Evolutionary conservation across 2,329 filamentous ascomycete species (phyloP), one percentile per base, ranked within the genome.

Genomic region (Pseudodiploospora longispora): DNA sequence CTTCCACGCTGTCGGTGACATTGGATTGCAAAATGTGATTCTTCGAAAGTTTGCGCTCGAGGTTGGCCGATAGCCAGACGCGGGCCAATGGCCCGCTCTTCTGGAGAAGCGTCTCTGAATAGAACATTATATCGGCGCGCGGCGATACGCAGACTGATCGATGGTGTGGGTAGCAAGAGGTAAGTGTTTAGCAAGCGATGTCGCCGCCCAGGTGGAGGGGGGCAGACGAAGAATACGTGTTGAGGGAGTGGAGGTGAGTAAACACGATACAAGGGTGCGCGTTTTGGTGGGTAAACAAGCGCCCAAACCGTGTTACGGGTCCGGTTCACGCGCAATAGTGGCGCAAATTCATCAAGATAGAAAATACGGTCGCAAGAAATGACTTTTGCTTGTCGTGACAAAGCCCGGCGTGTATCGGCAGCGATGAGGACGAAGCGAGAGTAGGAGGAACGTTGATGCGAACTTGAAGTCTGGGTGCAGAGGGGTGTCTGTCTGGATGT

Each of bases 21-120:
- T 95, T 94, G 47, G 90, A 91, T 62, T 95, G 88, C 52, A 98
- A 66, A 54, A 97, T 93, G 59, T 96, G 89, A 51, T 88, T 89
- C 70, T 98, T 98, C 55, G 90, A 95, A 48, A 98, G 82, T 72
- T 97, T 98, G 74, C 91, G 89, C 78, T 97, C 93, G 52, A 97
- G 76, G 68, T 97, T 98, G 71, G 93, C 89, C 30, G 93, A 95
- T 50, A 97, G 80, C 93, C 93, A 98, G 70, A 97, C 90, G 62
- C 89, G 87, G 69, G 93, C 93, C 74, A 98, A 71, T 60, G 93
- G 91, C 73, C 93, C 93, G 57, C 88, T 95, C 82, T 95, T 95
- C 65, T 90, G 89, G 58, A 98, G 80, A 47, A 98, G 80, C 44
- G 88, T 89, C 73, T 95, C 89, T 43, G 93, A 95, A 67, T 96